These are phyloP conservation scores for Nectriaceae sp. DNA, from an alignment of 2,329 filamentous ascomycete genomes.

Conservation along the genomic window DNA sequence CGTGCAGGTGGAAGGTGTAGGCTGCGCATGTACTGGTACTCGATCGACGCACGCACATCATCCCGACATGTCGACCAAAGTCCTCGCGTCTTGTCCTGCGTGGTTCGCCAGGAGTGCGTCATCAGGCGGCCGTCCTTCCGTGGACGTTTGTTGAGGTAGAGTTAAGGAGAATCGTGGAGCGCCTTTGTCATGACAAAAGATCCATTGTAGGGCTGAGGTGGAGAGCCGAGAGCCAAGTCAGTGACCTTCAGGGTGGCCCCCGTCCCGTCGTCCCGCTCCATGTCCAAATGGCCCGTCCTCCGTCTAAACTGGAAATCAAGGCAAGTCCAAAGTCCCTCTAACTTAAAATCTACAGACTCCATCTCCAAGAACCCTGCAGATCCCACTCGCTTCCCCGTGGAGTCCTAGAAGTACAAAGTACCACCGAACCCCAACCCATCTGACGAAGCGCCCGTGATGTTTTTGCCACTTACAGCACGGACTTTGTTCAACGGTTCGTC, in stretches of 20 bases:
- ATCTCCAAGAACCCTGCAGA: too few species aligned
- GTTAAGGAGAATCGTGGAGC: too few species aligned
- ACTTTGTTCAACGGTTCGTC: not conserved
- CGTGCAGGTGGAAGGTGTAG: not conserved
- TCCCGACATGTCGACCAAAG: not conserved
- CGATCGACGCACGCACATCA: not conserved
- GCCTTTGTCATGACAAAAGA: not conserved
- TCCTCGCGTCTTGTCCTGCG: not conserved
- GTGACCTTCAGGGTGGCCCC: too few species aligned
- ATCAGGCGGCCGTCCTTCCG: not conserved
- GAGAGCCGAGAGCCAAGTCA: too few species aligned
- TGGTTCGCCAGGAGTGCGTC: not conserved
- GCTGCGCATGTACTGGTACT: not conserved
- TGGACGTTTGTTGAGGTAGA: not conserved
- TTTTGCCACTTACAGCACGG: not conserved
- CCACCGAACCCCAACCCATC: not conserved
- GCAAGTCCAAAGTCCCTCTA: too few species aligned
- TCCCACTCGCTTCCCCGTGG: too few species aligned
- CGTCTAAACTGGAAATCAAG: too few species aligned
- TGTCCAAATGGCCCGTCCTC: conserved; percentile 3
- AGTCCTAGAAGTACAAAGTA: not conserved
- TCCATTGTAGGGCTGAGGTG: conserved; percentile 11
- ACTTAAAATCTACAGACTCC: too few species aligned
- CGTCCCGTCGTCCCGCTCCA: conserved; percentile 2
- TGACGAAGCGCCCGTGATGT: not conserved